phyloP scores from a whole-genome alignment of 73 alveolate genomes.

The Paramecium pentaurelia region DNA sequence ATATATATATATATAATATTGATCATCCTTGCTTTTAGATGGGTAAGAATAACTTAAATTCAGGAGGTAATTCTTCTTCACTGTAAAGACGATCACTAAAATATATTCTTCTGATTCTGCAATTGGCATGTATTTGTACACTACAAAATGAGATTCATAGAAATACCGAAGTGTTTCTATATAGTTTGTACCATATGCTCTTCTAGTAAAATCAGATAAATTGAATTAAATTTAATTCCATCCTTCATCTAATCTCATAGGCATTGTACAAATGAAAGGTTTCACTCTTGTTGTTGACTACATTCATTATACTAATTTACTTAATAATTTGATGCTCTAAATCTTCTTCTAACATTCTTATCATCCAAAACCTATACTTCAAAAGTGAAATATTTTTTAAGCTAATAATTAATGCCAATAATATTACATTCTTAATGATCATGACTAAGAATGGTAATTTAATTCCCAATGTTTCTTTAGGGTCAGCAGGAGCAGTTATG shows the following conservation, averaged over 20 bases:
- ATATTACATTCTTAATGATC: conserved; percentile 83
- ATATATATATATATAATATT: neutral
- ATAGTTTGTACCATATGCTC: conserved; percentile 83
- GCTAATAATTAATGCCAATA: neutral
- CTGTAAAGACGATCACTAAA: conserved; percentile 73
- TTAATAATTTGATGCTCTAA: conserved; percentile 96
- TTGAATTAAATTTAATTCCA: conserved; percentile 85
- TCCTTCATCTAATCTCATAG: conserved; percentile 84
- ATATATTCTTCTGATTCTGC: conserved; percentile 80
- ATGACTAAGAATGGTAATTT: conserved; percentile 97
- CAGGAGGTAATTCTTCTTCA: conserved; percentile 82
- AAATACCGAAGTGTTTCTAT: conserved; percentile 68
- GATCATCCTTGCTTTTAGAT: conserved; percentile 56
- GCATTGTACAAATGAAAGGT: conserved; percentile 97
- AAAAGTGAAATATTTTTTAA: conserved; percentile 96
- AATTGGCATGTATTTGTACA: conserved; percentile 81
- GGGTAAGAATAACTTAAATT: conserved; percentile 76
- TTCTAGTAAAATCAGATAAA: conserved; percentile 83
- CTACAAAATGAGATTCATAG: neutral
- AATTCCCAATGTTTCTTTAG: conserved; percentile 94
- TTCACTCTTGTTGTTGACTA: conserved; percentile 95
- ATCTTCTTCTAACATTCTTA: conserved; percentile 96
- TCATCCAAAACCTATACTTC: conserved; percentile 98
- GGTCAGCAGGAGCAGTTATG: conserved; percentile 94
- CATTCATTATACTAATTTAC: conserved; percentile 81